Percentiles rank a stretch among this genome's conserved stretches.
Conservation (phyloP, 2,329 filamentous ascomycete genomes). For the Lecanicillium sp. region DNA sequence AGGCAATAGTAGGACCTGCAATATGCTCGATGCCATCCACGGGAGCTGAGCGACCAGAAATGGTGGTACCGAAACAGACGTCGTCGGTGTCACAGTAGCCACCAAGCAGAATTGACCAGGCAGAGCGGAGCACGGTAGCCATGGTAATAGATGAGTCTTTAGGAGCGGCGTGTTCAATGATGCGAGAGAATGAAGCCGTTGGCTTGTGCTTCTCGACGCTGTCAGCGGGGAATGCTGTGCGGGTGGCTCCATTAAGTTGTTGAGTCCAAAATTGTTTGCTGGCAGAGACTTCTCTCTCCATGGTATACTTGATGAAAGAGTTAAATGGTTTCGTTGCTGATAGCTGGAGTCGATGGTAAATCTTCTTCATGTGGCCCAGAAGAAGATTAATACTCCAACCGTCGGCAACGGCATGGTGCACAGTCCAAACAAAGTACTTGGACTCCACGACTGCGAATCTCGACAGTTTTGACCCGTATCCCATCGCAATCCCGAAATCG, state of each 20-base stretch:
- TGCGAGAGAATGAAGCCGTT: background rate
- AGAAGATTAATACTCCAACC: slow-evolving; percentile 5
- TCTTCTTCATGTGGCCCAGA: slow-evolving; percentile 1
- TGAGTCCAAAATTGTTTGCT: slow-evolving; percentile 13
- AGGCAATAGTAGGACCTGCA: slow-evolving; percentile 20
- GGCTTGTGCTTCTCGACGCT: background rate
- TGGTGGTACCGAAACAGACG: slow-evolving; percentile 20
- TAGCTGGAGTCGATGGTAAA: background rate
- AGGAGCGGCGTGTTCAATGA: background rate
- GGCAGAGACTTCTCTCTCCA: background rate
- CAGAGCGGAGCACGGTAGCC: background rate
- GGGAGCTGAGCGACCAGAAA: slow-evolving; percentile 18
- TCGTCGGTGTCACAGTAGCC: slow-evolving; percentile 18
- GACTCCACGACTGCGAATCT: background rate
- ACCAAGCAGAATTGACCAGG: background rate
- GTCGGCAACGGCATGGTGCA: slow-evolving; percentile 8
- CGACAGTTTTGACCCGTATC: background rate
- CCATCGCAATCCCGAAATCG: background rate
- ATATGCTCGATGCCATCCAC: slow-evolving; percentile 17
- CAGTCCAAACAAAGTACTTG: slow-evolving; percentile 2
- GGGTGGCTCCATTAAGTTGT: slow-evolving; percentile 6
- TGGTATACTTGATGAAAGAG: slow-evolving; percentile 14
- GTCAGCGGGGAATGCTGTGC: slow-evolving; percentile 8
- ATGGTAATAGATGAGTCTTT: background rate
- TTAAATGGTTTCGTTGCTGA: background rate